These are phyloP conservation scores for Tephrocybe rancida DNA, from an alignment of 768 basidiomycete species.

Conservation along the genomic window DNA sequence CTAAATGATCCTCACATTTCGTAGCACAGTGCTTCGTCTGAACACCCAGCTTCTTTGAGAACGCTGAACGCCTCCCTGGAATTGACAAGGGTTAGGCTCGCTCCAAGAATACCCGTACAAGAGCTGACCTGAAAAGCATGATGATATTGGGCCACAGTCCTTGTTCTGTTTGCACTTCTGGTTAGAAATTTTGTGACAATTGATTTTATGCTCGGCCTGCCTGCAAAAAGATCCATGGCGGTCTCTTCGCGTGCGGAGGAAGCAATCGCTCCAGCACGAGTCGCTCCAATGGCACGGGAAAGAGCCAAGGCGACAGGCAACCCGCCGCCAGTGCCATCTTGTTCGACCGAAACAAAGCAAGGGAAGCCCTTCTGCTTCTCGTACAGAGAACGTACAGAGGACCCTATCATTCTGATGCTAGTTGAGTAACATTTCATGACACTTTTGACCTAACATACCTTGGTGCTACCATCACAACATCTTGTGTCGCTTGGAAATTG, in stretches of 20 bases:
- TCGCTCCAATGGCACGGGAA: slow-evolving; percentile 61
- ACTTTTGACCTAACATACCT: slow-evolving; percentile 34
- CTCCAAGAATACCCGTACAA: neutral
- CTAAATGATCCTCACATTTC: slow-evolving; percentile 48
- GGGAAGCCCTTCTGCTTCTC: slow-evolving; percentile 63
- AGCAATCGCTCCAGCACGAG: slow-evolving; percentile 63
- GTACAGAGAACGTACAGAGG: slow-evolving; percentile 63
- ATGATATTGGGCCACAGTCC: slow-evolving; percentile 72
- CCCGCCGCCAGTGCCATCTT: slow-evolving; percentile 56
- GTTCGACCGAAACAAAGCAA: slow-evolving; percentile 66
- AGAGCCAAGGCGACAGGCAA: slow-evolving; percentile 51
- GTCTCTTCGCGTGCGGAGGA: slow-evolving; percentile 67
- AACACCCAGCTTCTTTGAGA: slow-evolving; percentile 64
- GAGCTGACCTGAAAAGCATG: slow-evolving; percentile 52
- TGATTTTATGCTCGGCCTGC: slow-evolving; percentile 18
- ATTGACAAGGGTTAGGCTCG: neutral
- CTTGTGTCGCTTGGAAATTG: slow-evolving; percentile 51
- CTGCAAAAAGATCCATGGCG: slow-evolving; percentile 64
- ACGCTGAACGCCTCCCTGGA: slow-evolving; percentile 60
- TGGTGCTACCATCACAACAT: slow-evolving; percentile 70
- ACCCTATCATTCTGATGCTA: slow-evolving; percentile 60
- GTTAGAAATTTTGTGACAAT: neutral
- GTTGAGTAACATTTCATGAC: neutral
- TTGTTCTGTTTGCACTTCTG: slow-evolving; percentile 42
- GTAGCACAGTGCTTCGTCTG: slow-evolving; percentile 67